Percentiles rank a stretch among this genome's conserved stretches.
Conservation (phyloP, 2,329 filamentous ascomycete genomes). For the Dothistroma pini region DNA sequence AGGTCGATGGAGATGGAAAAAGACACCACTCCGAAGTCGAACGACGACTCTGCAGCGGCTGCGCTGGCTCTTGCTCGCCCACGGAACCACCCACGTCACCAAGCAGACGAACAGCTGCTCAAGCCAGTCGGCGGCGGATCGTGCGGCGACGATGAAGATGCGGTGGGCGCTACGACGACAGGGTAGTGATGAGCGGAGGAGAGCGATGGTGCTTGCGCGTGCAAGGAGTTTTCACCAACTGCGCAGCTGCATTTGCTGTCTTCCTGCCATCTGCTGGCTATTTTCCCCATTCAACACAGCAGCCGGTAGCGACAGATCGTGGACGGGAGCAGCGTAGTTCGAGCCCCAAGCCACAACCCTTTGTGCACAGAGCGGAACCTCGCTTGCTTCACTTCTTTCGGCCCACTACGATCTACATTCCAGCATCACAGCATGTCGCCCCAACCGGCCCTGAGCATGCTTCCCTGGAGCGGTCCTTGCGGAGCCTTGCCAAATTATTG, state of each 20-base stretch:
- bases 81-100: conserved; percentile 2
- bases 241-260: background rate
- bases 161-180: background rate
- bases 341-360: background rate
- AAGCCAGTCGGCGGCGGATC: background rate
- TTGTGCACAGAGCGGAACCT: background rate
- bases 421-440: background rate
- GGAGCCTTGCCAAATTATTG: background rate
- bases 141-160: background rate
- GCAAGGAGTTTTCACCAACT: background rate
- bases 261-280: background rate
- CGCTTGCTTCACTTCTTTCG: background rate
- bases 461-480: background rate
- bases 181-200: background rate
- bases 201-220: background rate
- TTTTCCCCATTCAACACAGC: background rate
- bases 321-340: background rate
- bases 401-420: background rate
- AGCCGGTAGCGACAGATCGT: background rate
- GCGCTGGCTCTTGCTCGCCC: background rate
- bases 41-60: background rate
- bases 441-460: background rate
- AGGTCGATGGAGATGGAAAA: background rate
- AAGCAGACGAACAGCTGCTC: conserved; percentile 1
- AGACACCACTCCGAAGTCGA: background rate